These are phyloP conservation scores for Neonectria neomacrospora DNA, from an alignment of 2,329 filamentous ascomycete genomes.

Conservation along the genomic window DNA sequence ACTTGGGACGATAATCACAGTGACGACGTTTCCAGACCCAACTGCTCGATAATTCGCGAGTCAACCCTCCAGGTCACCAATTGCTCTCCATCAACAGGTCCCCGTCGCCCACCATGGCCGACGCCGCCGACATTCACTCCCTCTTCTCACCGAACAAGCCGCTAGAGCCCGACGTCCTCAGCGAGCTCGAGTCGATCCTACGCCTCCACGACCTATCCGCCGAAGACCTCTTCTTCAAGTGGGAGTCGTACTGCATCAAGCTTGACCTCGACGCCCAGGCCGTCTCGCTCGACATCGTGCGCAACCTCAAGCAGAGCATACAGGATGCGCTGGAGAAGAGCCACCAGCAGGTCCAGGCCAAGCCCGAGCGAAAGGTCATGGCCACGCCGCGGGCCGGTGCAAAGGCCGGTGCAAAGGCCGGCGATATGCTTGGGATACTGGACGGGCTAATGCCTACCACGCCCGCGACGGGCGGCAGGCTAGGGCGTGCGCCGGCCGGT, in stretches of 20 bases:
- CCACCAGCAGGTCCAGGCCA: constrained; percentile 71
- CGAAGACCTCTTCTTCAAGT: constrained; percentile 96
- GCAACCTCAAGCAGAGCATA: constrained; percentile 85
- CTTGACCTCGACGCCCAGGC: constrained; percentile 85
- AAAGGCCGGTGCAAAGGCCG: constrained; percentile 62
- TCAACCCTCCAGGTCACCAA: neutral
- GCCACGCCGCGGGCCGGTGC: constrained; percentile 70
- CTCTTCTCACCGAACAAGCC: constrained; percentile 54
- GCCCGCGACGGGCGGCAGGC: constrained; percentile 57
- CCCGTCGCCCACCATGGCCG: constrained; percentile 49
- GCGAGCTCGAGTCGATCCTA: constrained; percentile 87
- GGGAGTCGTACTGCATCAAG: constrained; percentile 97
- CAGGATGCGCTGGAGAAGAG: constrained; percentile 86
- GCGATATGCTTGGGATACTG: constrained; percentile 87
- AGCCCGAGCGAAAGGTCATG: constrained; percentile 69
- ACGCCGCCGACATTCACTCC: constrained; percentile 48
- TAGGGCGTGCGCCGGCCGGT: constrained; percentile 50
- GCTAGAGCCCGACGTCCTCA: constrained; percentile 80
- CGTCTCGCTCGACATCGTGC: constrained; percentile 73
- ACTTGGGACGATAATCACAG: neutral
- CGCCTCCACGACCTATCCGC: constrained; percentile 82
- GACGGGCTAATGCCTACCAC: constrained; percentile 77
- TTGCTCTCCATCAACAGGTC: neutral
- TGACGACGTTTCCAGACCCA: neutral
- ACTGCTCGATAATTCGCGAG: neutral